Conservation (phyloP, 2,329 filamentous ascomycete species). For the Penicillium sp. region DNA sequence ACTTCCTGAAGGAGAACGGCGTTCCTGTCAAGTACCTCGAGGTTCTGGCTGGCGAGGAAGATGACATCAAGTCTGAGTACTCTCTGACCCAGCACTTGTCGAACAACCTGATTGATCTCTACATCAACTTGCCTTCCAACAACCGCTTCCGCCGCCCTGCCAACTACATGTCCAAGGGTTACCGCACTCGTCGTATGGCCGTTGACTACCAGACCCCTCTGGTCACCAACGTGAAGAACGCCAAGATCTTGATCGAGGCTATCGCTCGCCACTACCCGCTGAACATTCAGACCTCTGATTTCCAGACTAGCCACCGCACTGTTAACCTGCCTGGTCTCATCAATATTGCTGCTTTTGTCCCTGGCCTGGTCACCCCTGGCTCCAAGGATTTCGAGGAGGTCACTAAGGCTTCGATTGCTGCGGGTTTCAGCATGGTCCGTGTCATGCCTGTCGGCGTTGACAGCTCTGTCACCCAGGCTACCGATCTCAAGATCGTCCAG, state of each 20-base stretch:
- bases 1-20: constrained; percentile 92
- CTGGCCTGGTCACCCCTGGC: constrained; percentile 67
- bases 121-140: constrained; percentile 98
- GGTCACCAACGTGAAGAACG: constrained; percentile 99
- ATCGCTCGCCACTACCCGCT: constrained; percentile 88
- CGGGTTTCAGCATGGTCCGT: constrained; percentile 80
- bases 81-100: constrained; percentile 95
- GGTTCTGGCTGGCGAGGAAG: constrained; percentile 75
- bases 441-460: constrained; percentile 77
- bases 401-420: constrained; percentile 72
- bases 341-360: constrained; percentile 80
- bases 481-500: constrained; percentile 72
- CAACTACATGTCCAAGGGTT: constrained; percentile 98
- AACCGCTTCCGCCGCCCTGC: constrained; percentile 96
- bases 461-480: constrained; percentile 72
- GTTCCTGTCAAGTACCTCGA: constrained; percentile 94
- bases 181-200: constrained; percentile 95
- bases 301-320: constrained; percentile 84
- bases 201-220: constrained; percentile 97
- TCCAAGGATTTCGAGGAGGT: constrained; percentile 71
- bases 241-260: constrained; percentile 94
- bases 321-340: constrained; percentile 74
- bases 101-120: constrained; percentile 97
- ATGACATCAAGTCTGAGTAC: constrained; percentile 92
- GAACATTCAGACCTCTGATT: constrained; percentile 81